phyloP scores from a whole-genome alignment of 2,329 filamentous ascomycete species.

The Cordyceps fumosorosea region DNA sequence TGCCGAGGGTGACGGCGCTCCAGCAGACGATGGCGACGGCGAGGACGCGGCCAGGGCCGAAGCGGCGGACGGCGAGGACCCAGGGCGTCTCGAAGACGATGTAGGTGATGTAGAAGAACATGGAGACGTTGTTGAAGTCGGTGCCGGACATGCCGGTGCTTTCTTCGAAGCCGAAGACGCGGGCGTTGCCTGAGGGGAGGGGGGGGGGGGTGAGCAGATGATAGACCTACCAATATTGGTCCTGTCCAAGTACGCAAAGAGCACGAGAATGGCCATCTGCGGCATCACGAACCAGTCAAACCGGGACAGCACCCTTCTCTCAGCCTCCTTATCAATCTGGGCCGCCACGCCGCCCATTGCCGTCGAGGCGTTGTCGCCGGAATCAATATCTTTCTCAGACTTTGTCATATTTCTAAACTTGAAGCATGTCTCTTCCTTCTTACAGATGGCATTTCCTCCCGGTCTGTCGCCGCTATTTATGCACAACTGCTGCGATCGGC shows the following conservation, averaged over 20 bases:
- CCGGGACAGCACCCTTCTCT: constrained; percentile 18
- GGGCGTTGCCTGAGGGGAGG: constrained; percentile 24
- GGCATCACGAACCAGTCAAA: constrained; percentile 24
- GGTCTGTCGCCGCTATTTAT: constrained; percentile 2
- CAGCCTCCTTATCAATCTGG: constrained; percentile 1
- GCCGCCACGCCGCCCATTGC: neutral
- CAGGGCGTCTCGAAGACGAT: constrained; percentile 26
- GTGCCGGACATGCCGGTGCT: constrained; percentile 24
- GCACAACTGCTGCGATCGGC: neutral
- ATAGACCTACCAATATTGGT: constrained; percentile 20
- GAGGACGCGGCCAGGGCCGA: constrained; percentile 22
- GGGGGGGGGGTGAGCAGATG: too few species aligned
- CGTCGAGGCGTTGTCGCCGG: constrained; percentile 6
- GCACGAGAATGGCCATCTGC: constrained; percentile 20
- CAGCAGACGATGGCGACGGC: constrained; percentile 27
- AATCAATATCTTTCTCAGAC: constrained; percentile 6
- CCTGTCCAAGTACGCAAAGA: constrained; percentile 22
- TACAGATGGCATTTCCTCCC: neutral
- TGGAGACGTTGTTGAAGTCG: constrained; percentile 27
- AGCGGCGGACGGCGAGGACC: constrained; percentile 26
- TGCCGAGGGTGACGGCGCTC: constrained; percentile 26
- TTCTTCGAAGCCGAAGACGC: constrained; percentile 27
- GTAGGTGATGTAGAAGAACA: constrained; percentile 26
- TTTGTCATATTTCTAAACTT: neutral
- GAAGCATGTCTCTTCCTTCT: neutral